Base-by-base conservation (phyloP, 78 protist genomes). In the Pigoraptor vietnamica region DNA sequence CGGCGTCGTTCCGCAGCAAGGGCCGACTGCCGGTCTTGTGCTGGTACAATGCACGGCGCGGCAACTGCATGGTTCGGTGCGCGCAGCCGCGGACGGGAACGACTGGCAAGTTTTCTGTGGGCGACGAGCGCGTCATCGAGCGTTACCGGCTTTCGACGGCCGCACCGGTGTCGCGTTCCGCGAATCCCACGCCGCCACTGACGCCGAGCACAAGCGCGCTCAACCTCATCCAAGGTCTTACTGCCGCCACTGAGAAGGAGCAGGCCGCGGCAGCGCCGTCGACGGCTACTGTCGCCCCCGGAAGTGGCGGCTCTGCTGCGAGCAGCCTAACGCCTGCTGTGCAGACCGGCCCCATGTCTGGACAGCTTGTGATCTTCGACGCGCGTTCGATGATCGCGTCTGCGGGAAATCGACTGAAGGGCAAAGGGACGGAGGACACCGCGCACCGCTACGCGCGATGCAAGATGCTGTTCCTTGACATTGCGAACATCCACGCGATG, bases 401-500 rank as follows among this genome's bases (percentile, higher is more conserved):
- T 34, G 38, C 39, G 34, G 88, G 88, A 1, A 83, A 83, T 37
- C 9, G 25, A 34, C 88, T 83, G 39, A 35, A 32, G 38, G 88
- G 88, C 9, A 83, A 83, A 37, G 88, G 88, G 34, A 83, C 88
- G 23, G 88, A 83, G 25, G 88, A 83, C 38, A 35, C 38, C 37
- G 39, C 9, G 37, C 56, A 92, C 1, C n/a, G 90, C 14, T 97
- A 97, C 91, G 37, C 86, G 38, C 35, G 36, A 21, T 82, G 93
- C 25, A 36, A 55, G 9, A 32, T 97, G 24, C 86, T 89, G 67
- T 98, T 55, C 32, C 40, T 95, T 24, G 94, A 92, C 39, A 96
- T 98, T 81, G 97, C 90, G 33, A 98, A 98, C 91, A 97, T 98
- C 39, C 99, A 98, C 67, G 95, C 92, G 14, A 94, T 98, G 95